A percentile compares a stretch with the other conserved stretches of the same genome.
Evolutionary conservation across 139 green algal species (phyloP).

Genomic region (Raphidocelis subcapitata): DNA sequence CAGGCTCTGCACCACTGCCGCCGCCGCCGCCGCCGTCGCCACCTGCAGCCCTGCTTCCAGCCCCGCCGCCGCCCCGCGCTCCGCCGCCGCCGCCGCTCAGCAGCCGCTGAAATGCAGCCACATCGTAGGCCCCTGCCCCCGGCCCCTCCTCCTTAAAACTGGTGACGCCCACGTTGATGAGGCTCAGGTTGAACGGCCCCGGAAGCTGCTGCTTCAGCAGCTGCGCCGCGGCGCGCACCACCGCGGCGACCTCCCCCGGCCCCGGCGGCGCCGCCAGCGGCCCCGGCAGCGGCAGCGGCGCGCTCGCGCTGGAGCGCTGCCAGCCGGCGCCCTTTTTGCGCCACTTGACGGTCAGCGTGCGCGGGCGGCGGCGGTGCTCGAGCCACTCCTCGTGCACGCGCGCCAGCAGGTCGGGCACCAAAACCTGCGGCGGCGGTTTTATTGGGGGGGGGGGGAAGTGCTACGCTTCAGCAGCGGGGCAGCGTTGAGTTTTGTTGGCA

Average conservation of each 20-base stretch:
- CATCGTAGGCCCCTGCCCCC: too few relatives aligned
- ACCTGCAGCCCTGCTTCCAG: neutral
- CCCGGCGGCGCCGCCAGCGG: neutral
- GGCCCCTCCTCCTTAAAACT: constrained; percentile 38
- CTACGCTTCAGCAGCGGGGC: too few relatives aligned
- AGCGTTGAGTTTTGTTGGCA: too few relatives aligned
- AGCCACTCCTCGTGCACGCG: constrained; percentile 59
- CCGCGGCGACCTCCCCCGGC: constrained; percentile 18
- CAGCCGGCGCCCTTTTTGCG: constrained; percentile 50
- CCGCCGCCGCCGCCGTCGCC: neutral
- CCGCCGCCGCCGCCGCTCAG: neutral
- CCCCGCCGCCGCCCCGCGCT: neutral
- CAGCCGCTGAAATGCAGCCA: too few relatives aligned
- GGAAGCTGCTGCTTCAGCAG: constrained; percentile 36
- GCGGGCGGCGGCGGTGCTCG: constrained; percentile 38
- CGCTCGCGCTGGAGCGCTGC: constrained; percentile 48
- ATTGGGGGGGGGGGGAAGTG: too few relatives aligned
- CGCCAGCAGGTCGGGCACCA: constrained; percentile 71
- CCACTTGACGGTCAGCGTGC: constrained; percentile 72
- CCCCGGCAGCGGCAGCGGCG: neutral
- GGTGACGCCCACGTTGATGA: constrained; percentile 70
- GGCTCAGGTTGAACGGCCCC: constrained; percentile 63
- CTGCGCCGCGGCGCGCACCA: constrained; percentile 36
- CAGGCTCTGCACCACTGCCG: neutral
- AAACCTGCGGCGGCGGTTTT: constrained; percentile 48